Evolutionary conservation across 208 protist genomes (phyloP).

Genomic region (Acanthamoeba divionensis): DNA sequence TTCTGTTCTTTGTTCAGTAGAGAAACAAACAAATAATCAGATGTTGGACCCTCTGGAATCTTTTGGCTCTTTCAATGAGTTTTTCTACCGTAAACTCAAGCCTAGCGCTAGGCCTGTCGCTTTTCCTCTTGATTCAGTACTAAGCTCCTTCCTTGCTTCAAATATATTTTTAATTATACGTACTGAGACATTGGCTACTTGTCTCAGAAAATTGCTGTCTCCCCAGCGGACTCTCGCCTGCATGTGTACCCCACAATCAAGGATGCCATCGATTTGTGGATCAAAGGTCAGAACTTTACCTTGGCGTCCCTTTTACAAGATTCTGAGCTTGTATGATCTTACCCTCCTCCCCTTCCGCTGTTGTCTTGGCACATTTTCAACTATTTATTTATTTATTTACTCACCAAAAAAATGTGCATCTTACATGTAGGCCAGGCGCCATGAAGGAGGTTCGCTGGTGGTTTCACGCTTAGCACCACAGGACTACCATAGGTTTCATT

Average conservation of each 20-base stretch:
- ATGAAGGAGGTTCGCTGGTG: constrained; percentile 4
- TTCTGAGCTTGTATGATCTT: constrained; percentile 12
- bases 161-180: background rate
- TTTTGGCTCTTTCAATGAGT: constrained; percentile 77
- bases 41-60: constrained; percentile 16
- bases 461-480: constrained; percentile 75
- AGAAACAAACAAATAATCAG: background rate
- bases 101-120: constrained; percentile 68
- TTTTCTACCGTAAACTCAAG: constrained; percentile 80
- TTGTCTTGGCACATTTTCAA: background rate
- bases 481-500: constrained; percentile 75
- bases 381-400: background rate
- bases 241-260: constrained; percentile 20
- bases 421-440: constrained; percentile 12
- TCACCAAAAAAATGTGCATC: background rate
- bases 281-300: constrained; percentile 52
- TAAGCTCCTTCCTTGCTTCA: background rate
- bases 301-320: constrained; percentile 23
- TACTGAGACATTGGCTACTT: background rate
- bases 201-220: constrained; percentile 45
- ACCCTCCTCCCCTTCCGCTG: background rate
- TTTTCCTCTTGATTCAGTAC: background rate
- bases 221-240: constrained; percentile 40
- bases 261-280: constrained; percentile 11
- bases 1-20: background rate